phyloP scores from a whole-genome alignment of 768 basidiomycete genomes.

The Mycena vulgaris region DNA sequence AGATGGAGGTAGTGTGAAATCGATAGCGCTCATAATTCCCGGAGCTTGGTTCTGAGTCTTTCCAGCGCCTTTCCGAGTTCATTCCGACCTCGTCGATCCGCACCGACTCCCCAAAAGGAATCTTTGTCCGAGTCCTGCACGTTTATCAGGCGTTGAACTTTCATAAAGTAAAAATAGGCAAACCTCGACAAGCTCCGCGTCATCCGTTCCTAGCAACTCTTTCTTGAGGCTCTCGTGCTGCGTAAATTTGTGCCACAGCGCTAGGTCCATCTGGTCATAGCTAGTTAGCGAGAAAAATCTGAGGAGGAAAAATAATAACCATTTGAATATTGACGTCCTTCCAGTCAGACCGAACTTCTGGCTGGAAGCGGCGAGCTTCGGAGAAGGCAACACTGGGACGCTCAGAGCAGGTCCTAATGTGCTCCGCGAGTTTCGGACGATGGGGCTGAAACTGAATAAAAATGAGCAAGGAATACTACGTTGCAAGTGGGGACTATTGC shows the following conservation, averaged over 20 bases:
- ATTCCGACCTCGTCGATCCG: constrained; percentile 76
- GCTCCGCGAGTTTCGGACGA: constrained; percentile 76
- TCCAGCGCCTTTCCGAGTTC: constrained; percentile 82
- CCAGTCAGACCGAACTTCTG: constrained; percentile 77
- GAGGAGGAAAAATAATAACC: constrained; percentile 51
- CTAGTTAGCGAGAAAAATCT: neutral
- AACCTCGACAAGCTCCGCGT: constrained; percentile 80
- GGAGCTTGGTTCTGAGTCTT: constrained; percentile 71
- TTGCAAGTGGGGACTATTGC: constrained; percentile 18
- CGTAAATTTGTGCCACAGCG: constrained; percentile 77
- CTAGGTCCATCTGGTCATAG: constrained; percentile 71
- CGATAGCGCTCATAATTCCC: constrained; percentile 46
- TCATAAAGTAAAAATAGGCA: constrained; percentile 34
- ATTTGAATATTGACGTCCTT: constrained; percentile 76
- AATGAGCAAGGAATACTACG: neutral
- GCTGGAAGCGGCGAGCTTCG: constrained; percentile 76
- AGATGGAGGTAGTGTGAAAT: constrained; percentile 18
- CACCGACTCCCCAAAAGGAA: constrained; percentile 84
- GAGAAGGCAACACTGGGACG: constrained; percentile 76
- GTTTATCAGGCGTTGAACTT: constrained; percentile 7
- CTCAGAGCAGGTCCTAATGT: constrained; percentile 75
- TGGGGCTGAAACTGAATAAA: constrained; percentile 68
- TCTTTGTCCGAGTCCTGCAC: constrained; percentile 80
- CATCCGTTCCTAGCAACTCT: constrained; percentile 75
- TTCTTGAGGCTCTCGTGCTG: constrained; percentile 75